phyloP scores from a whole-genome alignment of 2,329 filamentous ascomycete species.

The Macroventuria anomochaeta region DNA sequence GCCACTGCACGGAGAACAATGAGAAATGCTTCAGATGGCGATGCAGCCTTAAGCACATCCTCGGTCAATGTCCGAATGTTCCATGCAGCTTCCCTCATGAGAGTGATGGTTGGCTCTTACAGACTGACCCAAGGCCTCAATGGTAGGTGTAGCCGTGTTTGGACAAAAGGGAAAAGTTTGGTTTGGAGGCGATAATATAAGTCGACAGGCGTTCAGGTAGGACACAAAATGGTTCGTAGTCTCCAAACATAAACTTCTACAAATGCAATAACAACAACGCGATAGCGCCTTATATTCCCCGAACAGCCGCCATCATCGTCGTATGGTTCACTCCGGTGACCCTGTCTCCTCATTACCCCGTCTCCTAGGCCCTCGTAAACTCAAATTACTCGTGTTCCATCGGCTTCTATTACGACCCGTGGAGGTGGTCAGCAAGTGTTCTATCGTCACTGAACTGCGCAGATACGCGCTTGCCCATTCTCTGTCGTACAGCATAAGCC shows the following conservation, averaged over 20 bases:
- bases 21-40: constrained; percentile 36
- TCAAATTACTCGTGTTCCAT: not conserved
- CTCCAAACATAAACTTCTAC: too few relatives aligned
- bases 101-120: constrained; percentile 4
- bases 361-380: not conserved
- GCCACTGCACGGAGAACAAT: constrained; percentile 28
- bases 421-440: not conserved
- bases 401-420: not conserved
- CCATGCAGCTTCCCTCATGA: constrained; percentile 35
- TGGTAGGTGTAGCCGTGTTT: too few relatives aligned
- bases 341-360: not conserved
- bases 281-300: too few relatives aligned
- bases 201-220: not conserved
- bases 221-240: not conserved
- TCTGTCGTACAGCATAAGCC: too few relatives aligned
- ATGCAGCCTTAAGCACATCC: constrained; percentile 35
- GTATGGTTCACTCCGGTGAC: too few relatives aligned
- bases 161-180: too few relatives aligned
- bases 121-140: not conserved
- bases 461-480: too few relatives aligned
- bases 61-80: constrained; percentile 28
- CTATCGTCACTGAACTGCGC: too few relatives aligned
- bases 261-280: too few relatives aligned
- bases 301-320: too few relatives aligned
- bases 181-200: not conserved